Base-by-base conservation (phyloP, 2,329 filamentous ascomycete species). In the Alternaria solani region DNA sequence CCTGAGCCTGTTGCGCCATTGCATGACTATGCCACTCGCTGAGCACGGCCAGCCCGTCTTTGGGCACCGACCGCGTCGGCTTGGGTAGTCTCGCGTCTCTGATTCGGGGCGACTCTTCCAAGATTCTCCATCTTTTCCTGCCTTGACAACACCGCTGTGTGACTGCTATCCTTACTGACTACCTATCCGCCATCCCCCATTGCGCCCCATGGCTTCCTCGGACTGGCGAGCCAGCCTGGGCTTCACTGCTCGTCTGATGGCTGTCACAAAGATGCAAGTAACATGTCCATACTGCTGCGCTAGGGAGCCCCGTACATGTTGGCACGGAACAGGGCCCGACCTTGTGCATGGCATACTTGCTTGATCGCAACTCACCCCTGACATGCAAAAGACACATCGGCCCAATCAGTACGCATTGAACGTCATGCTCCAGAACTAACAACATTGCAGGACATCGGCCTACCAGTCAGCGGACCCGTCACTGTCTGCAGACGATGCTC, bases 181-280 rank as follows among this genome's bases (percentile, higher is more conserved):
- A 23, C 36, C 20, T 23, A 18, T 12, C 38, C 11, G 12, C n/a
- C 52, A 32, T 25, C 28, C 14, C 5, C 39, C 39, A 25, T 9
- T 47, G 46, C 38, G 49, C 59, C 63, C 44, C 57, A 74, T 73
- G 70, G 66, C 68, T 51, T 49, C 67, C 44, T 55, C 66, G 49
- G 75, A 79, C 65, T 84, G 82, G 82, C 79, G 73, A 39, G 65
- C 72, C 23, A 57, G 62, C 41, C 58, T 84, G 64, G 79, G 70
- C 57, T 84, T 85, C 70, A 78, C 82, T 20, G 78, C 81, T 51
- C 76, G 83, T 55, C 72, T 85, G 61, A 63, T 73, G 32, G 73
- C 73, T 36, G 81, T 80, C 52, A 78, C 81, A 14, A 81, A 81
- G 80, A 83, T 85, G 83, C 79, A 83, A 77, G 81, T 82, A 73